Evolutionary conservation across 108 stramenopile genomes (phyloP), one percentile per base, ranked within the genome.

Genomic region (Stephanodiscus minutulus): DNA sequence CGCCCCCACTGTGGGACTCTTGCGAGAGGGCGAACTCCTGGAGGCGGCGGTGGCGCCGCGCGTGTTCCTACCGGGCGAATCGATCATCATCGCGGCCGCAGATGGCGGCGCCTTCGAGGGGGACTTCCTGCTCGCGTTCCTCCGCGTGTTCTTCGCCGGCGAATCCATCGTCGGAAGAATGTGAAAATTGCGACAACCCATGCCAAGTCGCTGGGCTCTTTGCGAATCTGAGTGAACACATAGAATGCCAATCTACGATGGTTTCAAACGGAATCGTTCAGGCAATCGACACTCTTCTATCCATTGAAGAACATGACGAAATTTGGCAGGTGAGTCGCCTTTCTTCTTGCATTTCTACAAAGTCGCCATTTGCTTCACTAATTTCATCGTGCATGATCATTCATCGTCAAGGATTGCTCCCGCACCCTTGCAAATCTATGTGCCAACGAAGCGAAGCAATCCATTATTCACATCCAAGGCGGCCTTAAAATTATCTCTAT

Each of bases 391-490:
- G 18, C 50, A 52, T 52, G 50, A 20, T 48, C 18, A 52, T 52
- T 52, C 31, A 24, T 24, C 18, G 18, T 24, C 3, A 8, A 79
- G 79, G 93, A 92, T 74, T 84, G 85, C 56, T 83, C 88, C 39
- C 88, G 93, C 15, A 77, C 86, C 18, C 70, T 94, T 58, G 90
- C 90, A 46, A 92, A 94, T 68, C 69, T 92, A 4, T 76, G 82
- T 29, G 74, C 86, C 48, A 92, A 88, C 66, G 93, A 91, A 62
- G 91, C 91, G 58, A 84, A 76, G 64, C 90, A 91, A 70, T 22
- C 66, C 28, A 50, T 70, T 12, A 71, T 88, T 21, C 90, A 91
- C 75, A 72, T 75, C 33, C 83, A 91, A 71, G 93, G 90, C 22
- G 91, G 88, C 49, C 58, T 94, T 46, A 62, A 72, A n/a, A 85